Evolutionary conservation across 352 stramenopile genomes (phyloP).

Genomic region (Phytophthora capsici): DNA sequence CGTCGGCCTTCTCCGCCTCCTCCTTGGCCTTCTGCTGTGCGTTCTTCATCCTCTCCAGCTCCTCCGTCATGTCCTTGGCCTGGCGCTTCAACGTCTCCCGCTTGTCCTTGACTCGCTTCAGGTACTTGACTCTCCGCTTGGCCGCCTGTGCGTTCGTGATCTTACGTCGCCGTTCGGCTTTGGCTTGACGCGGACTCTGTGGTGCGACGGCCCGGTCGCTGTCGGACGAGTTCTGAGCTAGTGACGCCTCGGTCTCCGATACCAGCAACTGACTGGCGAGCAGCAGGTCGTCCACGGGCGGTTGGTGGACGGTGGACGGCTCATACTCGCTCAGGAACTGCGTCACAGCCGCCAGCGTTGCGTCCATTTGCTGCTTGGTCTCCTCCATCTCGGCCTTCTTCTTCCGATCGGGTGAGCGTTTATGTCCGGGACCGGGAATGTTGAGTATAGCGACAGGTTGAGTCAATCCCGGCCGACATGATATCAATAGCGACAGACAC

Average conservation of each 20-base stretch:
- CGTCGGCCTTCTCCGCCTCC: conserved; percentile 24
- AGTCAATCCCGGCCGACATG: not conserved
- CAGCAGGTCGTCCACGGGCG: conserved; percentile 18
- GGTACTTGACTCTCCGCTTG: conserved; percentile 34
- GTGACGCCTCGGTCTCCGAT: conserved; percentile 27
- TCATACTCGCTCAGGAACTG: conserved; percentile 35
- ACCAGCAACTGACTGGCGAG: conserved; percentile 22
- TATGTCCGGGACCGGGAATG: conserved; percentile 13
- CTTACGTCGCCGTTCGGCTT: conserved; percentile 26
- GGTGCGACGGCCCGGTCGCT: not conserved
- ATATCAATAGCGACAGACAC: not conserved
- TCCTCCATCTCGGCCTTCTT: conserved; percentile 25
- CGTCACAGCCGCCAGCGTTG: conserved; percentile 20
- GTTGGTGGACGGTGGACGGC: not conserved
- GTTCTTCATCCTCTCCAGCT: conserved; percentile 12
- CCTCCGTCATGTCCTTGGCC: conserved; percentile 3
- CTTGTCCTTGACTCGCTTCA: conserved; percentile 34
- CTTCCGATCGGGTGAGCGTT: conserved; percentile 3
- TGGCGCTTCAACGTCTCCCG: conserved; percentile 21
- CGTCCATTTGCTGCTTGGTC: conserved; percentile 27
- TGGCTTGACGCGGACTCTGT: not conserved
- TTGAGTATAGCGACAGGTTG: not conserved
- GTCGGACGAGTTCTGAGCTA: conserved; percentile 18
- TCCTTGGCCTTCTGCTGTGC: conserved; percentile 18
- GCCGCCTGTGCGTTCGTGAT: conserved; percentile 36